Evolutionary conservation across 345 rosid species (phyloP).

Genomic region (Populus nigra): DNA sequence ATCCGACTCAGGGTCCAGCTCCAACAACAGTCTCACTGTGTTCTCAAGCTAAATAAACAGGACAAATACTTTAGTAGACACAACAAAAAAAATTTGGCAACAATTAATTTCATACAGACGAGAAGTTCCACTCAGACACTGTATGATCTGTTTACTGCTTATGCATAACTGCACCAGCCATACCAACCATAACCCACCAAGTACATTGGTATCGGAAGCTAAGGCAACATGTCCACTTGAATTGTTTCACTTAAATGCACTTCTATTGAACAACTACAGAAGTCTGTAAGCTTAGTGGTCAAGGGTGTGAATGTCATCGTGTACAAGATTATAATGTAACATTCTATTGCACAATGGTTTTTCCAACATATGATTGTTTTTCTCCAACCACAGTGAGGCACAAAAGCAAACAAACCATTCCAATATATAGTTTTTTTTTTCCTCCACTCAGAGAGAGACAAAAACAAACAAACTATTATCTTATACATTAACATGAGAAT

Average conservation of each 20-base stretch:
- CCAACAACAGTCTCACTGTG: constrained; percentile 90
- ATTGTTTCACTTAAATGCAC: neutral
- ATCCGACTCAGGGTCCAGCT: constrained; percentile 96
- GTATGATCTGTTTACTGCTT: neutral
- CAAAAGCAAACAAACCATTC: neutral
- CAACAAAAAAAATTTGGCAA: constrained; percentile 7
- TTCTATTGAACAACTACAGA: neutral
- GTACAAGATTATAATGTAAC: neutral
- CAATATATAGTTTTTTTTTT: no score
- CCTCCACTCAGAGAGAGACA: neutral
- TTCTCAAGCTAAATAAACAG: constrained; percentile 74
- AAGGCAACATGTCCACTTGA: neutral
- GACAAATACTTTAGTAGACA: constrained; percentile 10
- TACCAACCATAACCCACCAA: neutral
- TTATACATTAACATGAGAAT: neutral
- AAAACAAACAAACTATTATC: neutral
- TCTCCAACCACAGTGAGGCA: neutral
- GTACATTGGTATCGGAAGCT: neutral
- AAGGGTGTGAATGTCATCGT: neutral
- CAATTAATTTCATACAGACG: neutral
- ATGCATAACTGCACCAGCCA: neutral
- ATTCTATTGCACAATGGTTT: neutral
- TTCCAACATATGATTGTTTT: neutral
- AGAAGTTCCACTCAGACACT: neutral
- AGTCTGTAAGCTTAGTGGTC: neutral